Evolutionary conservation across 148 eudicot species (phyloP).

Genomic region (Oxyria digyna): DNA sequence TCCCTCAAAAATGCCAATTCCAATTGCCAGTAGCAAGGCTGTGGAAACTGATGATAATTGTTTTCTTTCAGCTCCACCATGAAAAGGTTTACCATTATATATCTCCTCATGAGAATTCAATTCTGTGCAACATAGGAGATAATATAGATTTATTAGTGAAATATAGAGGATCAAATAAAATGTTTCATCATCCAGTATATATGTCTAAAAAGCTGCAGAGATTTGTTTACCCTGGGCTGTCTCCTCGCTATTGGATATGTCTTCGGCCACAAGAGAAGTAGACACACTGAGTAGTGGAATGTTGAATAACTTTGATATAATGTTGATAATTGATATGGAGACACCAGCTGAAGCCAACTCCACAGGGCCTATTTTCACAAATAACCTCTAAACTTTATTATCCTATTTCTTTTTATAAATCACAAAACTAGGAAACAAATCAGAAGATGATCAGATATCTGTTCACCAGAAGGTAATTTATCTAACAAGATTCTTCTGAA

Average conservation of each 20-base stretch:
- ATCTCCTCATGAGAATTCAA: background rate
- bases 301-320: conserved; percentile 79
- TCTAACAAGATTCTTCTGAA: background rate
- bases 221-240: background rate
- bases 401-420: background rate
- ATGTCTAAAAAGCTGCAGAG: background rate
- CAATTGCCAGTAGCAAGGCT: conserved; percentile 64
- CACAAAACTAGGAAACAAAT: background rate
- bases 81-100: conserved; percentile 24
- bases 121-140: background rate
- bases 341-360: conserved; percentile 93
- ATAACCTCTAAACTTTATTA: background rate
- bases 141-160: background rate
- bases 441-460: background rate
- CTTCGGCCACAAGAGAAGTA: conserved; percentile 96
- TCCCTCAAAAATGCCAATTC: conserved; percentile 81
- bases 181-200: background rate
- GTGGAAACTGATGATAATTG: conserved; percentile 92
- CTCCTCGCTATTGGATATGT: conserved; percentile 36
- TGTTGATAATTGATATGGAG: conserved; percentile 78
- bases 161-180: background rate
- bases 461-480: background rate
- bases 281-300: conserved; percentile 96
- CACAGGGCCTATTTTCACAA: conserved; percentile 48
- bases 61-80: conserved; percentile 26